Base-by-base conservation (phyloP, 495 filamentous ascomycete species). In the Penicillium pancosmium region DNA sequence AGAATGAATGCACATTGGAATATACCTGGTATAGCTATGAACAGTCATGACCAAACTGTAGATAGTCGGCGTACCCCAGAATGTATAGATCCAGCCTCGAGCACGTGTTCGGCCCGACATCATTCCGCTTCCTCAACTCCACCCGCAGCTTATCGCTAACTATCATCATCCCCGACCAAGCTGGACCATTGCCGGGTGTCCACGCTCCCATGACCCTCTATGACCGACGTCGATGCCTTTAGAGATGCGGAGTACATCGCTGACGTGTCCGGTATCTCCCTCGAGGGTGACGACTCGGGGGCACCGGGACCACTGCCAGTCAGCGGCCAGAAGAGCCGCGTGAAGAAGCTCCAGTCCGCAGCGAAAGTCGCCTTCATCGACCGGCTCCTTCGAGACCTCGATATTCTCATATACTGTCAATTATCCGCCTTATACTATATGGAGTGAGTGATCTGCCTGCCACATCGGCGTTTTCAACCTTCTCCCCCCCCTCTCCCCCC, bases 361-460 rank as follows among this genome's bases (percentile, higher is more conserved):
- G 70, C 72, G 19, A 79, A 77, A 61, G 76, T 79, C 36, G 78
- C 86, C 54, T 86, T 90, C 67, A 81, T 94, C 56, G 86, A 85
- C 63, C 79, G 87, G 51, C 73, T 95, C 34, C 80, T 91, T 64
- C 81, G 83, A 56, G 87, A 85, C 66, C 77, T 96, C 48, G 92
- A 97, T 73, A 87, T 88, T 62, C 57, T 92, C n/a, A 84, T 92
- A 33, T 92, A 91, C 68, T 86, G 86, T 57, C 84, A 96, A 76
- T 78, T 95, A 34, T 90, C 89, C 40, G 83, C 87, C 41, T 64
- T 96, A 56, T 97, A 97, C 75, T 95, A 94, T 71, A 88, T 95
- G 84, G 92, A 97, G 92, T 96, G 77, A 63, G 89, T 44, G 9
- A 36, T 44, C 16, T 7, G 10, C 36, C 36, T n/a, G 36, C 15